Evolutionary conservation across 495 filamentous ascomycete genomes (phyloP).

Genomic region (Podospora appendiculata): DNA sequence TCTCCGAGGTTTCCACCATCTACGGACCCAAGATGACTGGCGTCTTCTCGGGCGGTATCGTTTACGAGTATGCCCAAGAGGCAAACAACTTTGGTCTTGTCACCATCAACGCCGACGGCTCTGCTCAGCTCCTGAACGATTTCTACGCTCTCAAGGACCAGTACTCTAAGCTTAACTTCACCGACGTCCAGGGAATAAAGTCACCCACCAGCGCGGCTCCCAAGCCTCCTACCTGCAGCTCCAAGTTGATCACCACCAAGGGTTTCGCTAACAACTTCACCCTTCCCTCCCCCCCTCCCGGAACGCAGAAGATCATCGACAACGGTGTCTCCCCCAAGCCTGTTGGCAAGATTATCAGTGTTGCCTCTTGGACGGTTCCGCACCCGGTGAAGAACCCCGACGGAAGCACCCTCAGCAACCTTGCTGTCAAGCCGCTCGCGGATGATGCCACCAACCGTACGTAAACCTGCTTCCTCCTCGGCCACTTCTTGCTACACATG

Average conservation of each 20-base stretch:
- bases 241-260: constrained; percentile 51
- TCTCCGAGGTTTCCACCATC: constrained; percentile 73
- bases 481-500: not conserved
- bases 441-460: constrained; percentile 32
- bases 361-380: constrained; percentile 34
- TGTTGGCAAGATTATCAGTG: constrained; percentile 31
- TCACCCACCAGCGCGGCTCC: constrained; percentile 44
- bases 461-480: not conserved
- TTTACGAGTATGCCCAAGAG: constrained; percentile 83
- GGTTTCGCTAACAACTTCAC: constrained; percentile 71
- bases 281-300: constrained; percentile 48
- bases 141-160: constrained; percentile 69
- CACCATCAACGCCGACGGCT: constrained; percentile 54
- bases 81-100: constrained; percentile 69
- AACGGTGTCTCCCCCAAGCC: constrained; percentile 39
- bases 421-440: constrained; percentile 35
- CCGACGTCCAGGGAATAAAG: constrained; percentile 46
- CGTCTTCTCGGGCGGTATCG: constrained; percentile 76
- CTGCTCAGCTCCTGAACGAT: constrained; percentile 57
- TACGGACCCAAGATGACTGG: constrained; percentile 75
- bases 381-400: constrained; percentile 31
- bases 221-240: constrained; percentile 50
- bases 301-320: constrained; percentile 43
- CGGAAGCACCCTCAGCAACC: constrained; percentile 24
- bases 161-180: constrained; percentile 66